Evolutionary conservation across 2,329 filamentous ascomycete species (phyloP), one percentile per base, ranked within the genome.

Genomic region (Arthrinium puccinioides): DNA sequence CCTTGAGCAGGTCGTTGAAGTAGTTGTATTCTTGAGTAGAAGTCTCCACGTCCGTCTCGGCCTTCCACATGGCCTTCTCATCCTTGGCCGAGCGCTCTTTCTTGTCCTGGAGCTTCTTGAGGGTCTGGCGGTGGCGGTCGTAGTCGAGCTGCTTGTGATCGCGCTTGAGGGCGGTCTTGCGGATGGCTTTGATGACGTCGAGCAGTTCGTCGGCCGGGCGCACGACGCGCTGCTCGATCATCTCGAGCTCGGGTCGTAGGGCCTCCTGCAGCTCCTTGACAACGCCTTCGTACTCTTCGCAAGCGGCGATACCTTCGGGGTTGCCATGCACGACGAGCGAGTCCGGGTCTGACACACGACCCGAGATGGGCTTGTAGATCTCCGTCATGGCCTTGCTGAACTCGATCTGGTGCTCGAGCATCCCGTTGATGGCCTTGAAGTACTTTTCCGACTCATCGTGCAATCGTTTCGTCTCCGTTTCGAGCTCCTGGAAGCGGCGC

Each of bases 371-470:
- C 61, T 94, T 94, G 73, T 98, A 98, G 54, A 98, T 84, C 63
- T 98, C 92, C 46, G 84, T 83, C 70, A 95, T 90, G 48, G 89
- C 87, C 66, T 95, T 80, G 52, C 90, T 95, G 68, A 98, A 98
- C 60, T 94, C 90, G 64, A 98, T 97, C 69, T 98, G 92, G 66
- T 97, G 89, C 57, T 72, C 78, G 54, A 98, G 76, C 92, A 98
- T 98, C 71, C 84, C 86, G 67, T 97, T 96, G 67, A 98, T 96
- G 58, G 92, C 87, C 37, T 95, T 82, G 54, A 94, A 96, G 64
- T 98, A 98, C 67, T 94, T 96, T 62, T 89, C 85, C 39, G 87
- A 94, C 64, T 97, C 90, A 68, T 95, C 87, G 65, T 97, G 90
- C 21, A 59, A 80, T 63, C 85, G 90, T 73, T 96, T 97, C 24